These are phyloP conservation scores for Microstegium vimineum DNA, from an alignment of 176 grass and related monocot genomes.

Conservation along the genomic window DNA sequence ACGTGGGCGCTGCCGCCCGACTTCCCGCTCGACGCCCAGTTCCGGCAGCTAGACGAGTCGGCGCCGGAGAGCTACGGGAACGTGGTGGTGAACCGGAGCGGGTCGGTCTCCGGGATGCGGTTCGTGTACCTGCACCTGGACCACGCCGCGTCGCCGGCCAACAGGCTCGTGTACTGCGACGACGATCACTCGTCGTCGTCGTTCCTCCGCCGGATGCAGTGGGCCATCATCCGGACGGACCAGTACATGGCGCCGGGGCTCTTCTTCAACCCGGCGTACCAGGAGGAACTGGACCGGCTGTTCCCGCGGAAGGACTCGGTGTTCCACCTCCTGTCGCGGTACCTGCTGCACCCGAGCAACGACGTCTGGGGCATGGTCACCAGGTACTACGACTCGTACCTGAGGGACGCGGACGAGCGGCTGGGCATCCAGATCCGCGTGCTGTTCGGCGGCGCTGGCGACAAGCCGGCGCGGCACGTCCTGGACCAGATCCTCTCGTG, in stretches of 20 bases:
- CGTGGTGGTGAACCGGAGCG: conserved; percentile 15
- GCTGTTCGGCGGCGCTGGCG: conserved; percentile 22
- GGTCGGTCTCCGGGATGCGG: not conserved
- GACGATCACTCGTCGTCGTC: too few species aligned
- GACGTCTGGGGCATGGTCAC: conserved; percentile 53
- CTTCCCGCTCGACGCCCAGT: conserved; percentile 35
- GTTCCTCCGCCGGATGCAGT: conserved; percentile 40
- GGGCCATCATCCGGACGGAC: conserved; percentile 56
- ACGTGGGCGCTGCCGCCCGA: conserved; percentile 26
- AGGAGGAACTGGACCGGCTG: conserved; percentile 38
- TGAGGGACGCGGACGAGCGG: conserved; percentile 12
- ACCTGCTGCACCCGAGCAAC: conserved; percentile 60
- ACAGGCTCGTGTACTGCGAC: conserved; percentile 53
- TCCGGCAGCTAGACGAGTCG: conserved; percentile 14
- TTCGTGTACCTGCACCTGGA: conserved; percentile 50
- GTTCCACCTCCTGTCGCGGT: conserved; percentile 48
- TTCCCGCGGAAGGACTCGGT: conserved; percentile 48
- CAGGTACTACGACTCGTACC: conserved; percentile 50
- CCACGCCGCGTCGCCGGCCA: conserved; percentile 17
- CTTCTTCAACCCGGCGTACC: conserved; percentile 46
- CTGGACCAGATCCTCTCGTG: conserved; percentile 43
- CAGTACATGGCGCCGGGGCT: conserved; percentile 51
- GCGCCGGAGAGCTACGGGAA: conserved; percentile 45
- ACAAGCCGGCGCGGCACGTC: not conserved
- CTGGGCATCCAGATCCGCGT: conserved; percentile 59